These are phyloP conservation scores for Apiospora phragmitis DNA, from an alignment of 2,329 filamentous ascomycete species.

Conservation along the genomic window DNA sequence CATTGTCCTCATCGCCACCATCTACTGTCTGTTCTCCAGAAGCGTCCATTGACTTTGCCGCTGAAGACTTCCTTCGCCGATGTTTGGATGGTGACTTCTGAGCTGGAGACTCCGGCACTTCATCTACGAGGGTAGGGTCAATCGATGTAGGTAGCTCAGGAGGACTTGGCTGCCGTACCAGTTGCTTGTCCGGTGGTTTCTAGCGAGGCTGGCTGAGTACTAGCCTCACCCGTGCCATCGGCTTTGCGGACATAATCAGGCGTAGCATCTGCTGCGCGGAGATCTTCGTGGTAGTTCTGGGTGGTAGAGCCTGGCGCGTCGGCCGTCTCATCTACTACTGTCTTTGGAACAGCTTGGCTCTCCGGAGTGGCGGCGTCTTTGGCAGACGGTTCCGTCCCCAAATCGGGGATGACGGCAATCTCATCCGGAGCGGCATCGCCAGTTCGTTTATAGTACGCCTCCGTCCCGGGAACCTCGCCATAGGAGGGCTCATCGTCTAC, in stretches of 20 bases:
- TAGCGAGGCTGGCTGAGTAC: constrained; percentile 26
- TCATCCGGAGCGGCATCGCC: constrained; percentile 62
- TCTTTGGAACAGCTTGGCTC: constrained; percentile 47
- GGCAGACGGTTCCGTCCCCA: constrained; percentile 23
- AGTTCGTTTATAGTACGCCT: constrained; percentile 55
- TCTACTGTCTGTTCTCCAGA: constrained; percentile 29
- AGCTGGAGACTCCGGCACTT: constrained; percentile 27
- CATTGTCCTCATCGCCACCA: constrained; percentile 33
- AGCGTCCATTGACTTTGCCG: constrained; percentile 26
- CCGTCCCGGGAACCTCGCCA: constrained; percentile 62
- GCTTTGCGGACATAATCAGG: constrained; percentile 49
- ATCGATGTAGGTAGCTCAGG: constrained; percentile 35
- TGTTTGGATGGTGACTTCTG: constrained; percentile 27
- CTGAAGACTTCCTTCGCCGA: constrained; percentile 30
- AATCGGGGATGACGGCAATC: constrained; percentile 50
- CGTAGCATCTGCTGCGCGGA: constrained; percentile 51
- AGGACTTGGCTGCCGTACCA: constrained; percentile 38
- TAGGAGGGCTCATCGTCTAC: constrained; percentile 58
- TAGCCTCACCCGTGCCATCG: constrained; percentile 39
- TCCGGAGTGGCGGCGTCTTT: constrained; percentile 34
- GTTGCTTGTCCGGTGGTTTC: constrained; percentile 32
- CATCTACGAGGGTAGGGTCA: constrained; percentile 38
- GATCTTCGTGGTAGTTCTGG: constrained; percentile 43
- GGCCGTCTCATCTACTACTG: constrained; percentile 53
- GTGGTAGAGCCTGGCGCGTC: constrained; percentile 46